Percentiles rank a stretch among this genome's conserved stretches.
phyloP scores from a whole-genome alignment of 257 asterid genomes.

The Parsonsia alboflavescens region DNA sequence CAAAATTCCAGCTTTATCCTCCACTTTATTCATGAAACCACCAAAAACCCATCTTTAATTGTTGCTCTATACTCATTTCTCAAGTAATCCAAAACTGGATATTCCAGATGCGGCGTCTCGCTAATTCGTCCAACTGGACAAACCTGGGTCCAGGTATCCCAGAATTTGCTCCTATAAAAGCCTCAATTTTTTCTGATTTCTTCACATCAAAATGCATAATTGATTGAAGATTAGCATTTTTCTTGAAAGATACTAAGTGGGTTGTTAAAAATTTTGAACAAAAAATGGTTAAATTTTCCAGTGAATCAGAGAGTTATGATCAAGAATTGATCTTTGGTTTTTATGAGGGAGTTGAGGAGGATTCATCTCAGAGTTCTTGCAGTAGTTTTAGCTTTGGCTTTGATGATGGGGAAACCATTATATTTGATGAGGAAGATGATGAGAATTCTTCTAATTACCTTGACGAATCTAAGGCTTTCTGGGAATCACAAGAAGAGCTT shows the following conservation, averaged over 20 bases:
- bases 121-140: constrained; percentile 15
- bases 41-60: background rate
- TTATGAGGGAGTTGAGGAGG: constrained; percentile 25
- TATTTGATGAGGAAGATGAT: constrained; percentile 8
- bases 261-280: background rate
- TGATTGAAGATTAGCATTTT: background rate
- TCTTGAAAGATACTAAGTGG: background rate
- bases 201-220: background rate
- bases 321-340: constrained; percentile 29
- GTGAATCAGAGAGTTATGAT: constrained; percentile 10
- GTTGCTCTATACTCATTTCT: background rate
- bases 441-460: constrained; percentile 10
- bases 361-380: constrained; percentile 12
- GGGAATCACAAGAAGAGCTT: constrained; percentile 28
- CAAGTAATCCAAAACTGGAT: background rate
- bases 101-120: background rate
- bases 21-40: background rate
- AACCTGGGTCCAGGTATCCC: background rate
- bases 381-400: background rate
- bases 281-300: constrained; percentile 13
- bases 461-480: constrained; percentile 23
- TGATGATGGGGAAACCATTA: background rate
- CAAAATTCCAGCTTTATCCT: background rate
- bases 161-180: constrained; percentile 4
- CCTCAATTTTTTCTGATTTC: background rate